These are phyloP conservation scores for Bauhinia variegata DNA, from an alignment of 306 rosid genomes.

Conservation along the genomic window DNA sequence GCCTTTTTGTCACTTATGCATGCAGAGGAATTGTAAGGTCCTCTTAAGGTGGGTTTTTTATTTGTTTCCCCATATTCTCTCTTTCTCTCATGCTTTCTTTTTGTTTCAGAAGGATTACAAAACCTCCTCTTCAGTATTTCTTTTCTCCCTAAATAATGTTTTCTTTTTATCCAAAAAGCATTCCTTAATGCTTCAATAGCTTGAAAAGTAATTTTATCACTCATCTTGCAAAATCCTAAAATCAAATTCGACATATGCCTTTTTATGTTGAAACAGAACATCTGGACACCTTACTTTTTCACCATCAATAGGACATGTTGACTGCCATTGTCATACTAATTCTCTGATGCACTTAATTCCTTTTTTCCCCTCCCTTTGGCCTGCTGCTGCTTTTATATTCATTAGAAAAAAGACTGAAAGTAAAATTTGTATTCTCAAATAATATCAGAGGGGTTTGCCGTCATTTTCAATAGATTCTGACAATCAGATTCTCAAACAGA, in stretches of 20 bases:
- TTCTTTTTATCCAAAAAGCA: background rate
- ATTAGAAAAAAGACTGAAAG: slow-evolving; percentile 5
- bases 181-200: background rate
- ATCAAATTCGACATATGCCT: slow-evolving; percentile 10
- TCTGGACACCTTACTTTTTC: slow-evolving; percentile 1
- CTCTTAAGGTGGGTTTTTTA: no score
- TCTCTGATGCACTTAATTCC: slow-evolving; percentile 9
- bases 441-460: no score
- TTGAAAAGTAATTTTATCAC: background rate
- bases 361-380: background rate
- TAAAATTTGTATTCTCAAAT: no score
- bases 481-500: background rate
- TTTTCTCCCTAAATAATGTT: no score
- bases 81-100: no score
- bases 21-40: no score
- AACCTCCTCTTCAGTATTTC: no score
- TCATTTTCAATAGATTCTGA: slow-evolving; percentile 15
- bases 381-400: slow-evolving; percentile 9
- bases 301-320: background rate
- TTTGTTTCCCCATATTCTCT: no score
- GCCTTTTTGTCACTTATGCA: no score
- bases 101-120: no score
- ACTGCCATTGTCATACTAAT: background rate
- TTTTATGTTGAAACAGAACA: background rate
- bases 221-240: background rate